phyloP scores from a whole-genome alignment of 306 rosid genomes.

The Quercus glauca region DNA sequence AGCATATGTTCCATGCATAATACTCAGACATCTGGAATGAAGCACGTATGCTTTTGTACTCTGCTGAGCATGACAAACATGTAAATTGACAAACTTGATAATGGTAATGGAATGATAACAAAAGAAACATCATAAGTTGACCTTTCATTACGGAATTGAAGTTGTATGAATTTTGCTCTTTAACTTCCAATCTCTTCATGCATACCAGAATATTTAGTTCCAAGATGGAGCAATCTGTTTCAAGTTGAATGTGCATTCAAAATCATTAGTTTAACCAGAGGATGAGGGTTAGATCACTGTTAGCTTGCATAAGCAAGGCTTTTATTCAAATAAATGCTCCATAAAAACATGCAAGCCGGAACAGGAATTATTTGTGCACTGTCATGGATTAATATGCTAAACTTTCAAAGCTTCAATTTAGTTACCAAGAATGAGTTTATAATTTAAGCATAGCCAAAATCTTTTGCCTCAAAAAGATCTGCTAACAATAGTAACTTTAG shows the following conservation, averaged over 20 bases:
- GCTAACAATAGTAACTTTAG: neutral
- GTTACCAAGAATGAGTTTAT: neutral
- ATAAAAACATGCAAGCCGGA: neutral
- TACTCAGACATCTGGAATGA: conserved; percentile 62
- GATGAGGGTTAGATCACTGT: neutral
- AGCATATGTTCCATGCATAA: conserved; percentile 63
- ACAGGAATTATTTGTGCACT: neutral
- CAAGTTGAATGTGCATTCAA: conserved; percentile 14
- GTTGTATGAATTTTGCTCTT: conserved; percentile 80
- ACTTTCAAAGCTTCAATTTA: neutral
- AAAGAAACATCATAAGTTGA: conserved; percentile 18
- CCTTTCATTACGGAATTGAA: conserved; percentile 89
- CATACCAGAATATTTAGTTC: conserved; percentile 89
- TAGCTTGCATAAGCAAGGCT: neutral
- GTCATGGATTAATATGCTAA: neutral
- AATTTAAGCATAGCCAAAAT: neutral
- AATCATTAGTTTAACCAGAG: neutral
- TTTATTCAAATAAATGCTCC: neutral
- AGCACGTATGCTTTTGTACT: conserved; percentile 66
- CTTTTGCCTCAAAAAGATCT: neutral
- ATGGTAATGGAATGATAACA: conserved; percentile 18
- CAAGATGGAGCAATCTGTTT: conserved; percentile 77
- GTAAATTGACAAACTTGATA: conserved; percentile 15
- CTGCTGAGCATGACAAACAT: conserved; percentile 45
- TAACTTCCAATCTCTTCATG: conserved; percentile 85